Conservation (phyloP, 2,329 filamentous ascomycete species). For the Fonsecaea monophora region DNA sequence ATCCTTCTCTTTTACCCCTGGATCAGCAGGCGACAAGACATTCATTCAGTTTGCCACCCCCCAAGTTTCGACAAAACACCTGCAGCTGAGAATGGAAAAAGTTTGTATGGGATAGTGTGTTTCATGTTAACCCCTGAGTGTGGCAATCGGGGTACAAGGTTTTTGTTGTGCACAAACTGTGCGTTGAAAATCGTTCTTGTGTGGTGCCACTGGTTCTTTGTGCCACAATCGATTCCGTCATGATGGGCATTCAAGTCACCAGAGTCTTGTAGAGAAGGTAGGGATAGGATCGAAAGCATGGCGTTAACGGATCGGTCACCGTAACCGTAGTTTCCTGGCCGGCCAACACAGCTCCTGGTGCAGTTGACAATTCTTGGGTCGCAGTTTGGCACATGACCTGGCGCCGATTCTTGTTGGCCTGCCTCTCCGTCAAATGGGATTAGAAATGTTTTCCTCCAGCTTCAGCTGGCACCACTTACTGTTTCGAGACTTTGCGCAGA, state of each 20-base stretch:
- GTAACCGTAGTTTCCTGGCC: not conserved
- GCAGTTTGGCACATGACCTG: not conserved
- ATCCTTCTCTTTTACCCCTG: constrained; percentile 27
- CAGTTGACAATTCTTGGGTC: constrained; percentile 1
- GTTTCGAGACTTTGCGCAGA: not conserved
- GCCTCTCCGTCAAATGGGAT: no score
- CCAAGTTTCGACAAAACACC: constrained; percentile 1
- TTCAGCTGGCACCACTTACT: not conserved
- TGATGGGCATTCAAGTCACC: constrained; percentile 1
- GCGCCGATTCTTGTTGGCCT: not conserved
- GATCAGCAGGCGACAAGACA: constrained; percentile 10
- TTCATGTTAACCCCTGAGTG: constrained; percentile 26
- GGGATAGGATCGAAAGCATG: no score
- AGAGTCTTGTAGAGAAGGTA: no score
- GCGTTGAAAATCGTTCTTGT: not conserved
- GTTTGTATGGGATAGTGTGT: constrained; percentile 18
- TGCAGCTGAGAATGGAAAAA: not conserved
- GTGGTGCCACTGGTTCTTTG: not conserved
- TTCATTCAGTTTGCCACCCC: constrained; percentile 29
- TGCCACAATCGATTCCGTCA: not conserved
- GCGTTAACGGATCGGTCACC: not conserved
- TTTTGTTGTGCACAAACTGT: constrained; percentile 2
- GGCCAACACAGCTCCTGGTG: not conserved
- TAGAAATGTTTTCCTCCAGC: not conserved
- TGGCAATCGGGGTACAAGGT: not conserved